Evolutionary conservation across 768 basidiomycete species (phyloP), one percentile per base, ranked within the genome.

Genomic region (Porpolomopsis calyptriformis): DNA sequence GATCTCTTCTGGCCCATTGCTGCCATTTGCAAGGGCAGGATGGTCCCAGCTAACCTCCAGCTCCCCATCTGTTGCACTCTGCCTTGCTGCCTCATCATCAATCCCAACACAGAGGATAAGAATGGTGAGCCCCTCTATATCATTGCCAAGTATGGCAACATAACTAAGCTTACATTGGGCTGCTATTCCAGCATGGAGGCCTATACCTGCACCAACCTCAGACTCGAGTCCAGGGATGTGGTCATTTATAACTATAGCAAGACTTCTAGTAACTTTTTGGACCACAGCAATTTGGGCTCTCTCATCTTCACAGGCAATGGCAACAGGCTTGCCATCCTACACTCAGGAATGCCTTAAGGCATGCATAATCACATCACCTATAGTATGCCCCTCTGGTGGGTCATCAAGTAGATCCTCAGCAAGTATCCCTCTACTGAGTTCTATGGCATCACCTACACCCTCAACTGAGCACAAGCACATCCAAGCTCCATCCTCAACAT

Each of bases 341-440:
- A 16, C 73, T 80, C 53, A 61, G 68, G 49, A 68, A 64, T 35
- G 63, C 55, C 19, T 54, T 62, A 27, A 18, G 11, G 71, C 68
- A 0, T 56, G 61, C 29, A 58, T 9, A 62, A 58, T 39, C 74
- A 72, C 23, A 53, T 79, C 45, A 64, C 72, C 45, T 70, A 71
- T 26, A 61, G 73, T 7, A 67, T 78, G 25, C 74, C 67, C 11
- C 60, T 64, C 26, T 48, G 66, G 10, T 57, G 58, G 36, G 69
- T 69, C 19, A 53, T 54, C 10, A 76, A 76, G 27, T 70, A 71
- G 52, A 72, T 74, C 4, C 65, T 70, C 49, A 61, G 61, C 2
- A 52, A 73, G 35, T 74, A 70, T 55, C 80, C 77, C 20, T 67
- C 66, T 48, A 63, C 80, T n/a, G 74, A 79, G 52, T 66, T 64